A percentile compares a stretch with the other conserved stretches of the same genome.
These are phyloP conservation scores for Amaranthus palmeri DNA, from an alignment of 148 eudicot species.

Conservation along the genomic window DNA sequence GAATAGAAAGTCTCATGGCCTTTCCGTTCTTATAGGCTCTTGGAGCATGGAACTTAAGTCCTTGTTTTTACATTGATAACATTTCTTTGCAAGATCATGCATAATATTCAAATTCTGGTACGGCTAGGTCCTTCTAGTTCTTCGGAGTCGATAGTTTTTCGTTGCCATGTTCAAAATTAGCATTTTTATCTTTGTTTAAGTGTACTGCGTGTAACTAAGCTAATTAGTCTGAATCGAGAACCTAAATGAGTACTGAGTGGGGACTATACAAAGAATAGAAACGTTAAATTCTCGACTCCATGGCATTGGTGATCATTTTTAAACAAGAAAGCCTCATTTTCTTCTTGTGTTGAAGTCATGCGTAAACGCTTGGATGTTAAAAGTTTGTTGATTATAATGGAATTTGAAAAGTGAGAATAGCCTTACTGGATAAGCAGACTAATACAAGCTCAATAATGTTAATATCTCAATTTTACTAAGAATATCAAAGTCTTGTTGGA, in stretches of 20 bases:
- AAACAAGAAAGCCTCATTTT: not conserved
- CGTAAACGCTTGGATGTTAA: not conserved
- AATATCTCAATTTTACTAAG: not conserved
- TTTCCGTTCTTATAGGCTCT: not conserved
- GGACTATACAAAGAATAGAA: not conserved
- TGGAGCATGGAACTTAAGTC: not conserved
- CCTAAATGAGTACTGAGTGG: too few species aligned
- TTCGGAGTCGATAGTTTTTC: not conserved
- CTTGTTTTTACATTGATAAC: slow-evolving; percentile 4
- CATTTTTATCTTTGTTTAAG: not conserved
- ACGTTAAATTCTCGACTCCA: not conserved
- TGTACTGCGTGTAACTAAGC: not conserved
- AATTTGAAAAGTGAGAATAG: not conserved
- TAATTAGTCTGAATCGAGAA: not conserved
- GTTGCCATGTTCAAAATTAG: not conserved
- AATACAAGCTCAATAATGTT: not conserved
- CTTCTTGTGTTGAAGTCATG: not conserved
- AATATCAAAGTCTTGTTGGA: not conserved
- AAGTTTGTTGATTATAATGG: not conserved
- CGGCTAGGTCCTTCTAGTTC: not conserved
- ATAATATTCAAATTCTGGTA: not conserved
- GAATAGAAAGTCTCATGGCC: not conserved
- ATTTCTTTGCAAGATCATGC: not conserved
- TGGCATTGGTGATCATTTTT: not conserved
- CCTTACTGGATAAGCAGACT: not conserved